These are phyloP conservation scores for Blastocystis sp. DNA, from an alignment of 352 stramenopile genomes.

Conservation along the genomic window DNA sequence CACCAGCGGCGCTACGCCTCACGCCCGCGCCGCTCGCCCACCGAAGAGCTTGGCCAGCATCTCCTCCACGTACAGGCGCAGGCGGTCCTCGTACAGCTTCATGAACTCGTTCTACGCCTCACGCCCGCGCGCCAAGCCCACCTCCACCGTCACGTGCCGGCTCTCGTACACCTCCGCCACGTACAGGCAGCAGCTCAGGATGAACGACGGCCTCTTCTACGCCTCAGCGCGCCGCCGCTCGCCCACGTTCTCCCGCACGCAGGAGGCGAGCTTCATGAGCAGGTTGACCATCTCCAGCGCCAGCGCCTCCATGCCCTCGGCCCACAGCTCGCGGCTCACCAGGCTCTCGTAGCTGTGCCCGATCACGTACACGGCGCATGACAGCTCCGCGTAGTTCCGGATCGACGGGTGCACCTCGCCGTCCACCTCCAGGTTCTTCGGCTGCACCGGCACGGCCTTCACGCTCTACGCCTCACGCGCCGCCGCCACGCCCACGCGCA, in stretches of 20 bases:
- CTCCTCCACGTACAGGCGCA: conserved; percentile 43
- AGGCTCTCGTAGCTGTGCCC: conserved; percentile 21
- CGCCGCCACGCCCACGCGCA: background rate
- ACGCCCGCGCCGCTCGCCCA: background rate
- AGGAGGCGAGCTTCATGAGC: conserved; percentile 53
- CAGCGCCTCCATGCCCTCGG: background rate
- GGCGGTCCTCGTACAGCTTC: conserved; percentile 16
- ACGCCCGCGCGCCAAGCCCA: background rate
- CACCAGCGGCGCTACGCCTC: background rate
- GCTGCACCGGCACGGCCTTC: conserved; percentile 9
- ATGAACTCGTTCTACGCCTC: conserved; percentile 42
- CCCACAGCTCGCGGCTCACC: conserved; percentile 9
- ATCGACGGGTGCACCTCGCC: background rate
- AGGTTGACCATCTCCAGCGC: conserved; percentile 55
- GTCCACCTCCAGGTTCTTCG: conserved; percentile 42
- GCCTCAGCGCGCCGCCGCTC: background rate
- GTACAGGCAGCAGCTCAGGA: conserved; percentile 49
- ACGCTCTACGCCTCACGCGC: background rate
- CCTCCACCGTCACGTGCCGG: conserved; percentile 29
- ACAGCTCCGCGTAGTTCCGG: conserved; percentile 23
- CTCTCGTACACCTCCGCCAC: conserved; percentile 28
- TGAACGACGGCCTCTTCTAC: conserved; percentile 46
- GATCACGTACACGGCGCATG: conserved; percentile 20
- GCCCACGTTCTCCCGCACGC: conserved; percentile 36
- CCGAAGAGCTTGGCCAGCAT: conserved; percentile 56